Evolutionary conservation across 257 asterid genomes (phyloP), one percentile per base, ranked within the genome.

Genomic region (Cruciata laevipes): DNA sequence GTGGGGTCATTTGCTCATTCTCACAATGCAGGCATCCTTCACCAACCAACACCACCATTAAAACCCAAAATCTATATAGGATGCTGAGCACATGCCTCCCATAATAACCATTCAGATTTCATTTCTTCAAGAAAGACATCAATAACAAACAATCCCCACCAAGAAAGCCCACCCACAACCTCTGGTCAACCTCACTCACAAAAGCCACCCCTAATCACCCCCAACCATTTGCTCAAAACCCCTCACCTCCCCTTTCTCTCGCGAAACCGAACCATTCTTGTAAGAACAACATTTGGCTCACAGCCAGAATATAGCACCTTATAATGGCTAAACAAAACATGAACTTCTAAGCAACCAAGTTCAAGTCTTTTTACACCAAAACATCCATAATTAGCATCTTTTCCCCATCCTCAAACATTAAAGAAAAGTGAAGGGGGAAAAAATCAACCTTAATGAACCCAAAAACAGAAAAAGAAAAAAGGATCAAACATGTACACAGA

Each of bases 21-120:
- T 75, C 80, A 70, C 77, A 84, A 81, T 75, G 78, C 70, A 84
- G 76, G 61, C 78, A 78, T 76, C 84, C 91, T 75, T 79, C 84
- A 81, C 79, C 81, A 82, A 77, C 74, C 63, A 79, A 70, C 85
- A 73, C 79, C 78, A 79, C 83, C 78, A 78, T 74, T 75, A 75
- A 78, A 72, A 71, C 74, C 67, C 75, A 75, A 71, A 80, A 67
- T 74, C 76, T 73, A 73, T 71, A 63, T 73, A 57, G 75, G 83
- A 75, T 62, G 65, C 68, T 69, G 72, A 58, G 82, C 76, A 79
- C 83, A 84, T 80, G 84, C 75, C 76, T 75, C 66, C 78, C 80
- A 73, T 53, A 74, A 74, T 76, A 80, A 60, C 73, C 73, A 61
- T 72, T 76, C 69, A 74, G 63, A 74, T 71, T 60, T 69, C 70